A percentile compares a stretch with the other conserved stretches of the same genome.
These are phyloP conservation scores for Spinacia oleracea DNA, from an alignment of 179 eudicot genomes.

Conservation along the genomic window DNA sequence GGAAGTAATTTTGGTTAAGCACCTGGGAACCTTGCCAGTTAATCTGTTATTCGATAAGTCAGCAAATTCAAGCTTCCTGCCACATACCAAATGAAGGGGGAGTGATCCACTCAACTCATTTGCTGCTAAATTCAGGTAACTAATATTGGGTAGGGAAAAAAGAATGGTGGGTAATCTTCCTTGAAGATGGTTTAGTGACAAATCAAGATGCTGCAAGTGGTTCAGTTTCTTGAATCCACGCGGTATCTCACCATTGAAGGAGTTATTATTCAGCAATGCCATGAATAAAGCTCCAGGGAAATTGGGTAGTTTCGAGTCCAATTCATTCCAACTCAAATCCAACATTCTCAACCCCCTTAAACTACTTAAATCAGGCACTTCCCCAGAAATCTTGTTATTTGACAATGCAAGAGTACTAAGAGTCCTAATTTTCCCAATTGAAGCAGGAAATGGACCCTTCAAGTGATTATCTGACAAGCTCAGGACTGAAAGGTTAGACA, in stretches of 20 bases:
- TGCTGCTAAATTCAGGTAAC: conserved; percentile 62
- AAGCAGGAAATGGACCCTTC: conserved; percentile 47
- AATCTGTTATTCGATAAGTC: conserved; percentile 64
- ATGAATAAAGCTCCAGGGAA: conserved; percentile 44
- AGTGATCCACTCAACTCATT: conserved; percentile 64
- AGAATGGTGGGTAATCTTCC: conserved; percentile 51
- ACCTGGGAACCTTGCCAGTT: conserved; percentile 54
- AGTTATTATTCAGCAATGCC: conserved; percentile 54
- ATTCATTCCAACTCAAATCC: conserved; percentile 52
- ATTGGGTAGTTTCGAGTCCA: conserved; percentile 48
- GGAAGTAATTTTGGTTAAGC: conserved; percentile 46
- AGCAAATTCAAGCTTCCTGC: conserved; percentile 50
- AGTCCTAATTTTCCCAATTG: conserved; percentile 31
- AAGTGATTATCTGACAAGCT: conserved; percentile 48
- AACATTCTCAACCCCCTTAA: conserved; percentile 42
- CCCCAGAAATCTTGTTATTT: conserved; percentile 52
- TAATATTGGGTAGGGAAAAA: conserved; percentile 59
- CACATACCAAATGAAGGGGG: conserved; percentile 52
- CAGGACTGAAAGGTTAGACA: conserved; percentile 48
- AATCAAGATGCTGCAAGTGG: conserved; percentile 61
- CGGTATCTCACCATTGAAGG: conserved; percentile 51
- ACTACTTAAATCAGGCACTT: conserved; percentile 53
- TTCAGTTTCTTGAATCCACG: conserved; percentile 37
- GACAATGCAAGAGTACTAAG: conserved; percentile 47
- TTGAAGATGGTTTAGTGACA: conserved; percentile 51